phyloP scores from a whole-genome alignment of 164 flowering plant genomes.

The Hamamelis virginiana region DNA sequence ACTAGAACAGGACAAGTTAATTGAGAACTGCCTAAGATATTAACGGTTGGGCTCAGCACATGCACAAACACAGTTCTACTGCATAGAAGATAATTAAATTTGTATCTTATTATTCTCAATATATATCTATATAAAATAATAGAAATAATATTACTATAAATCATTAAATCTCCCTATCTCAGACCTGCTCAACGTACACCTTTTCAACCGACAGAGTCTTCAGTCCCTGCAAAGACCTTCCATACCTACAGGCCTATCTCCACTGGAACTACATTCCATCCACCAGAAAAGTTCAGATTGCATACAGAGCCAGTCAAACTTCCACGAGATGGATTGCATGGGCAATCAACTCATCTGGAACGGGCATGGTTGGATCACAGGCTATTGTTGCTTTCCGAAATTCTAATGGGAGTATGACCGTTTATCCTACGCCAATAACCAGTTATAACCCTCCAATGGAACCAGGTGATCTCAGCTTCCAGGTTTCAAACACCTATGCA shows the following conservation, averaged over 20 bases:
- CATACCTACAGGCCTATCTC: slow-evolving; percentile 38
- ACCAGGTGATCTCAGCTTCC: slow-evolving; percentile 32
- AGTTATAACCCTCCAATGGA: slow-evolving; percentile 39
- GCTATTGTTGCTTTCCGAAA: slow-evolving; percentile 38
- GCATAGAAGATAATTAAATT: too few relatives aligned
- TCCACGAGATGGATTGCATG: slow-evolving; percentile 54
- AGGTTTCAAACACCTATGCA: slow-evolving; percentile 35
- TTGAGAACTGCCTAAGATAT: too few relatives aligned
- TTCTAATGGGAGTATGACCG: slow-evolving; percentile 28
- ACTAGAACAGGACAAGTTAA: too few relatives aligned
- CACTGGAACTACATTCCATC: slow-evolving; percentile 47
- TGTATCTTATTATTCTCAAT: too few relatives aligned
- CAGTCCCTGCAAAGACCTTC: slow-evolving; percentile 44
- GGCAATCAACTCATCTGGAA: slow-evolving; percentile 40
- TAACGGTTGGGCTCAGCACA: too few relatives aligned
- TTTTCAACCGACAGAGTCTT: slow-evolving; percentile 32
- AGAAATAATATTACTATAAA: not conserved
- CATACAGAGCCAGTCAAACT: slow-evolving; percentile 45
- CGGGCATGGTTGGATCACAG: slow-evolving; percentile 45
- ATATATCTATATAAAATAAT: too few relatives aligned
- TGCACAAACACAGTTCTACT: too few relatives aligned
- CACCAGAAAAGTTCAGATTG: slow-evolving; percentile 29
- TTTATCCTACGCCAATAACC: slow-evolving; percentile 30
- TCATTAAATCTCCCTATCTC: slow-evolving; percentile 22
- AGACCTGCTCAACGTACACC: slow-evolving; percentile 37